Evolutionary conservation across 352 stramenopile species (phyloP), one percentile per base, ranked within the genome.

Genomic region (Phytophthora pluvialis): DNA sequence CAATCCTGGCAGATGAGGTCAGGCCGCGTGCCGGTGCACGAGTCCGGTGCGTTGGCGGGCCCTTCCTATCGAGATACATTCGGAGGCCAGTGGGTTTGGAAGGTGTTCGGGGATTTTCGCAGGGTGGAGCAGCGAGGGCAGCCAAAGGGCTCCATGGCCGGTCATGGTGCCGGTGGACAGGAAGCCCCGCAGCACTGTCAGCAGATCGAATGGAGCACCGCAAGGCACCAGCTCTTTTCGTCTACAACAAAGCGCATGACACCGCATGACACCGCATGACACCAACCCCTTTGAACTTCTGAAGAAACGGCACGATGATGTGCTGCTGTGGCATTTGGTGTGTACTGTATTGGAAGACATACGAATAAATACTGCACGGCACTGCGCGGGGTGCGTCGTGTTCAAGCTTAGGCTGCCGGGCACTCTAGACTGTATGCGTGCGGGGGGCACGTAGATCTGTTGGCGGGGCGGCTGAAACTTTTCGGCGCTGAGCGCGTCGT

Each of bases 311-410:
- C 25, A 42, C 21, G 31, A 35, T 2, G 31, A 35, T 35, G 6
- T 35, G 31, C 3, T 21, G 21, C 45, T 28, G 45, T 52, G 28
- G 18, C n/a, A 39, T 16, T 21, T 40, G 45, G 29, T 39, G 3
- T 45, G 6, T 45, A 28, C 56, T 54, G 45, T 54, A 46, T 70
- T 58, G 33, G 16, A 45, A n/a, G n/a, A n/a, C n/a, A n/a, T n/a
- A 21, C 2, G 21, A 56, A 71, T 66, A 71, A 66, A 66, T 71
- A 67, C 54, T 70, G 47, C 58, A 49, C 45, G 43, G 38, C 49
- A 54, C 29, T 32, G 16, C 21, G 21, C 21, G 13, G 38, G 9
- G 52, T 44, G 42, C 48, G 40, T 70, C 47, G 54, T 46, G 42
- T 65, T 64, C 38, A 65, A 70, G 47, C 42, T 51, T 54, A 64